Conservation (phyloP, 106 monocot genomes). For the Dendrobium officinale region DNA sequence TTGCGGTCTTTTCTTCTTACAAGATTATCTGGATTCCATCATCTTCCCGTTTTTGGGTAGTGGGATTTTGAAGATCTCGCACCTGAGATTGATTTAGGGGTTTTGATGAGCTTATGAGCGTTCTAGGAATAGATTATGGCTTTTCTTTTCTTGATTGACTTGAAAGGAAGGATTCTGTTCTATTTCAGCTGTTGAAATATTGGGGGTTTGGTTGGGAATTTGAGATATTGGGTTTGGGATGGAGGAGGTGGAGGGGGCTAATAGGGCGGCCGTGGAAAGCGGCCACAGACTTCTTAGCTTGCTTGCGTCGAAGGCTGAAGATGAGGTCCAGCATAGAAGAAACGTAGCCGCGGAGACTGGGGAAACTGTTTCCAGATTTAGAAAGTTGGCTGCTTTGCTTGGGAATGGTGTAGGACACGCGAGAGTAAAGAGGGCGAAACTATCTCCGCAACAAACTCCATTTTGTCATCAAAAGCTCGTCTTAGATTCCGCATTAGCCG, state of each 20-base stretch:
- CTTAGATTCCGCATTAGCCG: constrained; percentile 28
- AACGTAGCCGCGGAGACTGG: constrained; percentile 39
- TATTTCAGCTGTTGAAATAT: background rate
- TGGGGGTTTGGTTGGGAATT: background rate
- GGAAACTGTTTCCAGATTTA: constrained; percentile 66
- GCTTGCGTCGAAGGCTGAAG: constrained; percentile 47
- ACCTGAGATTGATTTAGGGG: background rate
- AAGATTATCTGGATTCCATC: background rate
- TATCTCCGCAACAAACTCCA: constrained; percentile 8
- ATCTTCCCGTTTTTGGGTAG: background rate
- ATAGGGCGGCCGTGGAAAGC: constrained; percentile 66
- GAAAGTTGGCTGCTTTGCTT: constrained; percentile 55
- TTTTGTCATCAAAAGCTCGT: constrained; percentile 35
- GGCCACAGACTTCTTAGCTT: constrained; percentile 54
- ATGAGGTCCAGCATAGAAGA: constrained; percentile 32
- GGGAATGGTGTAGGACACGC: constrained; percentile 54
- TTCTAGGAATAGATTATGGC: background rate
- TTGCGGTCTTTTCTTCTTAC: background rate
- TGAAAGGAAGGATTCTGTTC: background rate
- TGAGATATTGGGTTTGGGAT: constrained; percentile 20
- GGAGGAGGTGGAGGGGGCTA: constrained; percentile 78
- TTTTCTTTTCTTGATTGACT: background rate
- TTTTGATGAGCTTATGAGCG: background rate
- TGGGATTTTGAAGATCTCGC: constrained; percentile 2
- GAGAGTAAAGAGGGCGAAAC: constrained; percentile 48